Evolutionary conservation across 352 stramenopile species (phyloP).

Genomic region (Globisporangium irregulare): DNA sequence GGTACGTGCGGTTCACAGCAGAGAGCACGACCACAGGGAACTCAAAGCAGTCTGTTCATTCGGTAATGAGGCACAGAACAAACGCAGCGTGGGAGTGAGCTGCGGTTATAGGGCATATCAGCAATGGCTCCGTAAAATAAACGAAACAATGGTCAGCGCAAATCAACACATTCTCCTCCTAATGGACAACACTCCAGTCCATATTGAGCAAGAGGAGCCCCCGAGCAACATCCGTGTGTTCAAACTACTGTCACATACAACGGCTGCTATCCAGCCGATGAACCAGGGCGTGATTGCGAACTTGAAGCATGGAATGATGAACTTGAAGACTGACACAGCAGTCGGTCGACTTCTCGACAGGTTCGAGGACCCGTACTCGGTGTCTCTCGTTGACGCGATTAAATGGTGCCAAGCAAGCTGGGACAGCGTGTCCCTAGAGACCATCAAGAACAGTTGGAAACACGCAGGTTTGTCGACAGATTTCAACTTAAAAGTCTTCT

Average conservation of each 20-base stretch:
- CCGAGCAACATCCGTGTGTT: neutral
- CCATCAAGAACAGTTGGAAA: neutral
- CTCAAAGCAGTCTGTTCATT: constrained; percentile 39
- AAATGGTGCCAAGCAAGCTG: neutral
- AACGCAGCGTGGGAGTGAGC: too few relatives aligned
- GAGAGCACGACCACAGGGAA: constrained; percentile 50
- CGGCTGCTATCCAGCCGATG: neutral
- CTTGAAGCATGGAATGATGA: neutral
- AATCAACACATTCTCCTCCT: too few relatives aligned
- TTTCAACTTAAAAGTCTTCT: neutral
- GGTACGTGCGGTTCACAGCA: constrained; percentile 35
- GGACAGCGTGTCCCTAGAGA: neutral
- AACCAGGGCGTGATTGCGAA: neutral
- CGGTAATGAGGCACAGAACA: neutral
- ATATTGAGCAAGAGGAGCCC: neutral
- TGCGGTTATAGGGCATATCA: too few relatives aligned
- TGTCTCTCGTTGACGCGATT: neutral
- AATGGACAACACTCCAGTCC: neutral
- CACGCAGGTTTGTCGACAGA: neutral
- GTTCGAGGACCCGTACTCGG: neutral
- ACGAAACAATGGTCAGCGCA: too few relatives aligned
- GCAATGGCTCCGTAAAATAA: too few relatives aligned
- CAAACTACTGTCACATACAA: neutral
- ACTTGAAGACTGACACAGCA: neutral
- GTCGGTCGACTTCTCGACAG: neutral